Conservation (phyloP, 148 eudicot genomes). For the Camellia sinensis region DNA sequence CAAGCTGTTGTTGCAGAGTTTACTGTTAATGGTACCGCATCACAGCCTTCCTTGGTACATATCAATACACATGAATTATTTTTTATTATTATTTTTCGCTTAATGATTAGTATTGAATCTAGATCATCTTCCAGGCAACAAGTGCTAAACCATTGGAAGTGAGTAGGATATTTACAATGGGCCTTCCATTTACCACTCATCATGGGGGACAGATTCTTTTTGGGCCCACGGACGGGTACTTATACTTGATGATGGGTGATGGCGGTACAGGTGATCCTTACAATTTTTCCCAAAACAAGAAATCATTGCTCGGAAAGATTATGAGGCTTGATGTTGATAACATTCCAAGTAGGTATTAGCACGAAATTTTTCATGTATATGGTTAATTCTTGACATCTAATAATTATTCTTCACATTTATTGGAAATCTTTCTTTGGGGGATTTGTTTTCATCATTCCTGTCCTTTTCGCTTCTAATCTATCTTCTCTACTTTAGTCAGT, state of each 20-base stretch:
- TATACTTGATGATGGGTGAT: constrained; percentile 92
- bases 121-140: constrained; percentile 40
- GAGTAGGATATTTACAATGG: constrained; percentile 86
- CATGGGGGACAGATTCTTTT: constrained; percentile 88
- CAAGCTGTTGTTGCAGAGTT: constrained; percentile 72
- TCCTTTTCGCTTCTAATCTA: no score
- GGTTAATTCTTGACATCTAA: neutral
- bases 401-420: no score
- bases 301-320: constrained; percentile 83
- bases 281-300: constrained; percentile 81
- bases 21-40: constrained; percentile 50
- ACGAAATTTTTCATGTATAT: neutral
- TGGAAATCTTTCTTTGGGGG: no score
- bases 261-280: constrained; percentile 77
- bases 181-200: constrained; percentile 76
- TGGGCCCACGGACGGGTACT: constrained; percentile 76
- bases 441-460: no score
- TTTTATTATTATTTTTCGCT: neutral
- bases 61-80: neutral
- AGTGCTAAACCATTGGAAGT: constrained; percentile 68
- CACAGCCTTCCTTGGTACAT: constrained; percentile 54
- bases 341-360: constrained; percentile 56
- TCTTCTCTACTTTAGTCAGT: no score
- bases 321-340: constrained; percentile 74
- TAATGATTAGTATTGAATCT: neutral